Conservation (phyloP, 495 filamentous ascomycete genomes). For the Tuber indicum region DNA sequence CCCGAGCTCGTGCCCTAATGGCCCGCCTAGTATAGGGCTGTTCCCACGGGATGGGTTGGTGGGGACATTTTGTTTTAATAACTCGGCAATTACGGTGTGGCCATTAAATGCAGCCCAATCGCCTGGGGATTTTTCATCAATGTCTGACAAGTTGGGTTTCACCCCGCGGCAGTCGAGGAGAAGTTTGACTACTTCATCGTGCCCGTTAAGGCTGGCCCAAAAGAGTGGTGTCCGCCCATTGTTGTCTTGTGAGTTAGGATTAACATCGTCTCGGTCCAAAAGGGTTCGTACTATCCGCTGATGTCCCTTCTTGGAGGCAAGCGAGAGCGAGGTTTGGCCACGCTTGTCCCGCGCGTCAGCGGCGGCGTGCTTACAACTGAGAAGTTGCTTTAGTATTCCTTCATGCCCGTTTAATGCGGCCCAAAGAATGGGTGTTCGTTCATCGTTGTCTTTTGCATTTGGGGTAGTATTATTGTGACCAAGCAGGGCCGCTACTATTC, state of each 20-base stretch:
- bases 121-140: not conserved
- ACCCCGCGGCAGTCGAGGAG: not conserved
- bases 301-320: not conserved
- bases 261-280: not conserved
- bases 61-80: not conserved
- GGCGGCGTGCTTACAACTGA: not conserved
- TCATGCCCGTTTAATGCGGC: slow-evolving; percentile 7
- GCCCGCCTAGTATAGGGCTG: not conserved
- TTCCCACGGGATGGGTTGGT: not conserved
- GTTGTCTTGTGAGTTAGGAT: not conserved
- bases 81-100: not conserved
- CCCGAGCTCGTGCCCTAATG: not conserved
- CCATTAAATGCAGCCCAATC: not conserved
- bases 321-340: not conserved
- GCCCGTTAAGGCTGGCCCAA: not conserved
- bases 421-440: slow-evolving; percentile 12
- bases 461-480: slow-evolving; percentile 6
- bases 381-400: not conserved
- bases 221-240: not conserved
- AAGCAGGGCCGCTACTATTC: slow-evolving; percentile 12
- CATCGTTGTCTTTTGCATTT: slow-evolving; percentile 10
- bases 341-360: not conserved
- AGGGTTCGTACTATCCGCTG: not conserved
- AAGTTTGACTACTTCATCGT: not conserved
- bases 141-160: not conserved